Evolutionary conservation across 495 filamentous ascomycete genomes (phyloP), one percentile per base, ranked within the genome.

Genomic region (Acidiella bohemica): DNA sequence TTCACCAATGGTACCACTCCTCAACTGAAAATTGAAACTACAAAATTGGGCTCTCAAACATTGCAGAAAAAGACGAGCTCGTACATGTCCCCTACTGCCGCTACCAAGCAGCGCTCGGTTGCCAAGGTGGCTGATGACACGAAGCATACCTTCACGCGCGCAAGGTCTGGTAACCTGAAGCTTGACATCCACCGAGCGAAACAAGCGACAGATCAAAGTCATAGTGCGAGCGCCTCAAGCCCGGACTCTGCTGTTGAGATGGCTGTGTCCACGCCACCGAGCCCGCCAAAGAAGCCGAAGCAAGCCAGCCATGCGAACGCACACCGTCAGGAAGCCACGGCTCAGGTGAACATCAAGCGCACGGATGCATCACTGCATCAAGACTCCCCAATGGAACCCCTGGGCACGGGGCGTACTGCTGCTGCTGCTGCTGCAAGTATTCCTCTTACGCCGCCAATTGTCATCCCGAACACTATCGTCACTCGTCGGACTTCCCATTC

Each of bases 51-150:
- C 5, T 23, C 21, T 29, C 36, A n/a, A 13, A 30, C n/a, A 14
- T 23, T 37, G 3, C 35, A 22, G 2, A 50, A 50, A 38, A 45
- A 50, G 38, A 29, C 13, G 10, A 45, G 42, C 30, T 41, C 42
- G 14, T 50, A 50, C 27, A 50, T 50, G 47, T 30, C 47, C 18
- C 47, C 47, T 4, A 50, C 47, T 4, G 27, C 36, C n/a, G 47
- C 47, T 6, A 34, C 42, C 12, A 44, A 41, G 1, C 47, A 46
- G 32, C 47, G 47, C 13, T 27, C 23, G 1, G 28, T 41, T 24
- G 47, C 42, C 3, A 50, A 35, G 14, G 36, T 44, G 13, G 36
- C 42, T 16, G 17, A 41, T 9, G 36, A 41, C 16, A 13, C 12
- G 3, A 23, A 42, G 30, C 19, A 18, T 6, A 12, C 14, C 6